Evolutionary conservation across 257 asterid genomes (phyloP).

Genomic region (Solanum rostratum): DNA sequence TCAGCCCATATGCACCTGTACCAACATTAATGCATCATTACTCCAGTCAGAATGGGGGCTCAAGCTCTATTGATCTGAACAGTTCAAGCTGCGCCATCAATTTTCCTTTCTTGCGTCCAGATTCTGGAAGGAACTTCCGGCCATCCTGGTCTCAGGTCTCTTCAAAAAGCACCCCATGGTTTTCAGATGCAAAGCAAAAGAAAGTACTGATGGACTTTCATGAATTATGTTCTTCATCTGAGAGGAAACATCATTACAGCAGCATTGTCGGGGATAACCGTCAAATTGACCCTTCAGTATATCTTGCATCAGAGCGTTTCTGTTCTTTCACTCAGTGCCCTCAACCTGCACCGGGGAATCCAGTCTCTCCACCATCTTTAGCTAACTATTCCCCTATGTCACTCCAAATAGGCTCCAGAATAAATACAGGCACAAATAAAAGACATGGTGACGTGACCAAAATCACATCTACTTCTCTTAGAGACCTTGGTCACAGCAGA

Average conservation of each 20-base stretch:
- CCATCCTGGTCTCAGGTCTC: slow-evolving; percentile 30
- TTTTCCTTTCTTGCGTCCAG: slow-evolving; percentile 42
- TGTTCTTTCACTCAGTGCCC: slow-evolving; percentile 6
- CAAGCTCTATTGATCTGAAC: slow-evolving; percentile 10
- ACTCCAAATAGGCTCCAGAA: slow-evolving; percentile 12
- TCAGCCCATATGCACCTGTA: slow-evolving; percentile 13
- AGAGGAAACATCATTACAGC: slow-evolving; percentile 11
- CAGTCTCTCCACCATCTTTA: slow-evolving; percentile 13
- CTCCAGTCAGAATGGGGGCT: slow-evolving; percentile 6
- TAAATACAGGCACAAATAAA: slow-evolving; percentile 14
- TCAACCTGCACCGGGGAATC: slow-evolving; percentile 9
- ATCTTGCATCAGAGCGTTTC: slow-evolving; percentile 15
- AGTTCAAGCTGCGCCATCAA: slow-evolving; percentile 23
- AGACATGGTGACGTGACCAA: slow-evolving; percentile 10
- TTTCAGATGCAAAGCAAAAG: slow-evolving; percentile 17
- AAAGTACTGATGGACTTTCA: slow-evolving; percentile 9
- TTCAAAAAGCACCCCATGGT: slow-evolving; percentile 19
- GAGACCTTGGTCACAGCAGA: slow-evolving; percentile 14
- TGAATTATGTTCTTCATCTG: slow-evolving; percentile 13
- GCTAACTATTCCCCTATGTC: slow-evolving; percentile 13
- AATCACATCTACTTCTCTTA: slow-evolving; percentile 7
- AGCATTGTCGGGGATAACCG: slow-evolving; percentile 11
- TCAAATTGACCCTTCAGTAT: slow-evolving; percentile 11
- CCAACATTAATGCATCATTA: slow-evolving; percentile 15
- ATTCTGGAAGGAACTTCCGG: slow-evolving; percentile 16